Conservation (phyloP, 345 rosid genomes). For the Eutrema yunnanense region DNA sequence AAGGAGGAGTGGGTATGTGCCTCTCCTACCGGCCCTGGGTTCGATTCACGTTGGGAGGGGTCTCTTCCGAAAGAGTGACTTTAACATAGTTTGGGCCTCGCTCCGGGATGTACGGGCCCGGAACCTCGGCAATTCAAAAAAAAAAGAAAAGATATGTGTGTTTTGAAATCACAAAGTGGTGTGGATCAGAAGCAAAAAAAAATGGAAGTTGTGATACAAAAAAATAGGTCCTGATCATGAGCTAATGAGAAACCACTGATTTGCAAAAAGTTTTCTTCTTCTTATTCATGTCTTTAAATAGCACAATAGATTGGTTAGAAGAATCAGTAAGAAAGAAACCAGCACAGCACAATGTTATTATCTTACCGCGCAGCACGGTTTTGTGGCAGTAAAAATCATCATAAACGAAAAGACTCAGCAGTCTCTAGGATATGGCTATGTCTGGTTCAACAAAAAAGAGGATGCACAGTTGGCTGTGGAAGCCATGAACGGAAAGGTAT, state of each 20-base stretch:
- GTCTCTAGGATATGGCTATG: slow-evolving; percentile 50
- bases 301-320: neutral
- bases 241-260: neutral
- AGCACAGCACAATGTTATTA: neutral
- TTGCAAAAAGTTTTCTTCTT: neutral
- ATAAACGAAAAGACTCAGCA: slow-evolving; percentile 32
- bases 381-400: slow-evolving; percentile 39
- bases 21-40: too few species aligned
- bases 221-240: neutral
- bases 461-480: slow-evolving; percentile 43
- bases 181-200: neutral
- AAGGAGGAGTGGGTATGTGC: too few species aligned
- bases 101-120: too few species aligned
- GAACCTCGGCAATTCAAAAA: too few species aligned
- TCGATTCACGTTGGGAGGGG: too few species aligned
- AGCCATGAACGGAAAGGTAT: slow-evolving; percentile 61
- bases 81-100: too few species aligned
- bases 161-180: neutral
- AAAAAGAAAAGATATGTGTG: neutral
- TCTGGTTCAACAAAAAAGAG: slow-evolving; percentile 42
- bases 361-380: neutral
- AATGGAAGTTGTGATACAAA: neutral
- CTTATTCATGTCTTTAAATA: neutral
- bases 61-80: too few species aligned
- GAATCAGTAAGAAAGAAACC: slow-evolving; percentile 13